Evolutionary conservation across 2,329 filamentous ascomycete species (phyloP), one percentile per base, ranked within the genome.

Genomic region (Aspergillus amoenus): DNA sequence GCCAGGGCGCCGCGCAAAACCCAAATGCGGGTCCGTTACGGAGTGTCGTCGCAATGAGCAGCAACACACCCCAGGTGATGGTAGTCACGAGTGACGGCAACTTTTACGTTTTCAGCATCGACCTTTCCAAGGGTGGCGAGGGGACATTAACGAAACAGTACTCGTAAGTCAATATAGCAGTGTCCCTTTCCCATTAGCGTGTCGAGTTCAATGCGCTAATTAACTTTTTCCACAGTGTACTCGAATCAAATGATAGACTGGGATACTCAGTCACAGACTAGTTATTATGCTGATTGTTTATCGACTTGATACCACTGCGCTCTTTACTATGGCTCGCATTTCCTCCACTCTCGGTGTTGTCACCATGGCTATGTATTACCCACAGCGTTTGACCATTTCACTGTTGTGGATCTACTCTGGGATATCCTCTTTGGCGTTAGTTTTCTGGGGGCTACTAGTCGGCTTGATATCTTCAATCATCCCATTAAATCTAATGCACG

Each of bases 41-140:
- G 63, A 96, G 91, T 64, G 93, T 99, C n/a, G 94, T 99, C 43
- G 93, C 94, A 8, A 95, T 99, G 88, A 96, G 91, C 71, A 94
- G 88, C 68, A 96, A 88, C 70, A 93, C 90, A 24, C 94, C 94
- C 1, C 93, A 97, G 68, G 90, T 99, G 48, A 97, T 99, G 93
- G 91, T 97, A 0, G 93, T 97, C 13, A 99, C 94, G 0, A 97
- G 89, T 66, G 94, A 99, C 71, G 94, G 94, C 9, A 88, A 88
- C 22, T 97, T 97, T 70, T 96, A 94, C 66, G 89, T 97, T 30
- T 99, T 93, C 76, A 93, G 91, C 63, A 92, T 99, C 54, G 93
- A 99, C 72, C 85, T 99, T 79, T 93, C 96, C 66, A 90, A 90
- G 60, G 94, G 94, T 17, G 94, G 94, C 22, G 94, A 99, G 76